These are phyloP conservation scores for Rubia yunnanensis DNA, from an alignment of 257 asterid species.

Conservation along the genomic window DNA sequence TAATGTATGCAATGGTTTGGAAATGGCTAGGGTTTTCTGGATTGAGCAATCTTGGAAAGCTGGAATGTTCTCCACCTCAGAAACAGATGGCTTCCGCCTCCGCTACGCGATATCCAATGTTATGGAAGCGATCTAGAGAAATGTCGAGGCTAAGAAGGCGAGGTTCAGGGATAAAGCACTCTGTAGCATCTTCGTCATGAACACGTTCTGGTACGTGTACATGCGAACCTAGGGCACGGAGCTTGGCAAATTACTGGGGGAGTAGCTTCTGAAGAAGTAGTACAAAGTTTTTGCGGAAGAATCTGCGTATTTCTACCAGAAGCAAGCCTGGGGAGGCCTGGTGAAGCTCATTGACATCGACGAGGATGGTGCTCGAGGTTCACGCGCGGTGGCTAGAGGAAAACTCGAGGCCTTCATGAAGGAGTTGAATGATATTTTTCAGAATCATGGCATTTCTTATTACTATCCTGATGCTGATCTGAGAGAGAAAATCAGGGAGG, in stretches of 20 bases:
- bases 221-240: conserved; percentile 57
- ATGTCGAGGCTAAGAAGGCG: conserved; percentile 41
- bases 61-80: conserved; percentile 35
- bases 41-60: conserved; percentile 64
- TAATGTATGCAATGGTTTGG: no score
- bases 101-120: conserved; percentile 52
- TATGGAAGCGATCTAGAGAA: conserved; percentile 70
- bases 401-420: conserved; percentile 48
- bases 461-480: conserved; percentile 59
- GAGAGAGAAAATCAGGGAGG: conserved; percentile 67
- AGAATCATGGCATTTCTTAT: conserved; percentile 37
- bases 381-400: conserved; percentile 27
- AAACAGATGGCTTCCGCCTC: conserved; percentile 37
- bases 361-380: no score
- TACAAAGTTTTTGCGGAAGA: conserved; percentile 61
- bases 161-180: conserved; percentile 48
- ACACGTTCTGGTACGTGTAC: conserved; percentile 73
- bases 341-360: conserved; percentile 40
- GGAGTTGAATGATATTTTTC: conserved; percentile 46
- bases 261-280: conserved; percentile 47
- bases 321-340: conserved; percentile 64
- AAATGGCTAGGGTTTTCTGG: conserved; percentile 48
- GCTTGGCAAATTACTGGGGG: conserved; percentile 58
- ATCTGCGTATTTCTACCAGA: conserved; percentile 63
- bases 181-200: conserved; percentile 50